phyloP scores from a whole-genome alignment of 2,329 filamentous ascomycete species.

The Leptosphaerulina australis region DNA sequence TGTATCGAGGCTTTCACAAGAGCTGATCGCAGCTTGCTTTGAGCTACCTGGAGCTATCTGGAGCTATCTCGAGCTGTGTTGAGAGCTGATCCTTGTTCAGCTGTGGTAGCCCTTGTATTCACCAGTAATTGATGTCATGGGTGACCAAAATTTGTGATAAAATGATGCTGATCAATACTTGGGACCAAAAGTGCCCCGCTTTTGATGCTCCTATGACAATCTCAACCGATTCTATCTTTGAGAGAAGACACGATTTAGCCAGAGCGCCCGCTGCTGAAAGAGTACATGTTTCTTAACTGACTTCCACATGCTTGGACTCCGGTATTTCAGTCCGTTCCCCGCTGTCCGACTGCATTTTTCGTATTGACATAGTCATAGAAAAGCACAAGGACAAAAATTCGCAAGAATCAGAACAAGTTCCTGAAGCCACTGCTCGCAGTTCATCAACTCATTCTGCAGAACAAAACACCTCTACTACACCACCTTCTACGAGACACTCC shows the following conservation, averaged over 20 bases:
- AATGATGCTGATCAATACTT: slow-evolving; percentile 16
- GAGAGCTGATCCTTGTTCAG: slow-evolving; percentile 13
- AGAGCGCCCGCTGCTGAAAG: slow-evolving; percentile 2
- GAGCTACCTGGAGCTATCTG: slow-evolving; percentile 11
- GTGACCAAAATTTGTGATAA: not conserved
- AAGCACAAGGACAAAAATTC: slow-evolving; percentile 26
- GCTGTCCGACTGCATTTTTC: not conserved
- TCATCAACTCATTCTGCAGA: slow-evolving; percentile 18
- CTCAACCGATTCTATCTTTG: slow-evolving; percentile 13
- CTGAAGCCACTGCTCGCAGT: slow-evolving; percentile 11
- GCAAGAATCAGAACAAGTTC: slow-evolving; percentile 13
- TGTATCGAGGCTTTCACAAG: slow-evolving; percentile 2
- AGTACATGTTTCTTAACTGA: slow-evolving; percentile 1
- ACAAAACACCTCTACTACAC: not conserved
- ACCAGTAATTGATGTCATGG: not conserved
- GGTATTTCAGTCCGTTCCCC: slow-evolving; percentile 24
- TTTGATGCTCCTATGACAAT: slow-evolving; percentile 13
- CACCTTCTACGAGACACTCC: slow-evolving; percentile 4
- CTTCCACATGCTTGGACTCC: slow-evolving; percentile 32
- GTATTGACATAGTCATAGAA: slow-evolving; percentile 19
- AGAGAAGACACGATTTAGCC: slow-evolving; percentile 14
- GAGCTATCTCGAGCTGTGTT: not conserved
- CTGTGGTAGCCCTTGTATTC: slow-evolving; percentile 1
- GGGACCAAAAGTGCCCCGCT: slow-evolving; percentile 18
- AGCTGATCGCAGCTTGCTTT: slow-evolving; percentile 17